Evolutionary conservation across 805 yeast species (phyloP), one percentile per base, ranked within the genome.

Genomic region (Suhomyces sp.): DNA sequence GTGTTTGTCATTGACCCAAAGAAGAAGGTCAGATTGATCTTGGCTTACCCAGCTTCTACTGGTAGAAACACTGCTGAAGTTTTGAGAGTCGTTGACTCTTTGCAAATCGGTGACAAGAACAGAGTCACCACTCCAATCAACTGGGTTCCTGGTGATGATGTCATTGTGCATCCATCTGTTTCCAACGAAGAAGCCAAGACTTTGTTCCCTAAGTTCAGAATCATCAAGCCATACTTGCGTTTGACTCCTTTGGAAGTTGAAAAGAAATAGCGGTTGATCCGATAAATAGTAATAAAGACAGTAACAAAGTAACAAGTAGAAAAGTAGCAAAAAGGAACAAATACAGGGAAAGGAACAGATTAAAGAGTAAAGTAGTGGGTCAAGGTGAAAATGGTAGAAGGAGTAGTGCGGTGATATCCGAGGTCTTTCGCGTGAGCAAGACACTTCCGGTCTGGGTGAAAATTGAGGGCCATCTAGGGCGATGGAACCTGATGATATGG

Each of bases 51-150:
- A 54, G 94, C 97, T 55, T 87, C 96, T 46, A 85, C 89, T 56
- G 97, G 97, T 70, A 88, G 97, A 81, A 91, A 92, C 85, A 82
- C 96, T 57, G 82, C 88, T 54, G 97, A 91, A 79, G 93, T 91
- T 36, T 79, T 92, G 72, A 87, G 97, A 77, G 96, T 88, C 53
- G 76, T 91, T 59, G 97, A 90, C 70, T 88, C 96, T 51, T 78
- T 91, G 70, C 97, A 90, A 78, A 77, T 84, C 58, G 89, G 90
- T 63, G 97, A 92, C 73, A 79, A 82, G 68, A 77, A 83, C 73
- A 89, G 93, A 66, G 82, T 91, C 60, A 94, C 89, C 56, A 91
- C 97, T 45, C 97, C 97, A 55, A 88, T 89, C 68, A 84, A 92
- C 82, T 91, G 97, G 97, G 80, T 78, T 54, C 85, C 81, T 51